Conservation (phyloP, 352 stramenopile genomes). For the Peronospora farinosa region DNA sequence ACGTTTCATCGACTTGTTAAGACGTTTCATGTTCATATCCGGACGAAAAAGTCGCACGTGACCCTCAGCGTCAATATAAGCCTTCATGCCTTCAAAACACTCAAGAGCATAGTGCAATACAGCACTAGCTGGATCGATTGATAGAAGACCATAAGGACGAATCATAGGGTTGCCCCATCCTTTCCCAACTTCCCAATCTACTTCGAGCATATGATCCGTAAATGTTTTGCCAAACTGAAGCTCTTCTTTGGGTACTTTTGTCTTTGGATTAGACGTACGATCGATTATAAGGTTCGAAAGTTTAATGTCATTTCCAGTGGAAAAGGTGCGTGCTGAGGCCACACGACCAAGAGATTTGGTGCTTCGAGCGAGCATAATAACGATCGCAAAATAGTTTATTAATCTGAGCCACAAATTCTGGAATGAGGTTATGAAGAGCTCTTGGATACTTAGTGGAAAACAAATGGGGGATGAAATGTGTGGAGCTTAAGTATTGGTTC, state of each 20-base stretch:
- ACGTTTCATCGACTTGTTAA: conserved; percentile 92
- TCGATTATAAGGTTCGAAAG: conserved; percentile 42
- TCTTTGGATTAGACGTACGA: conserved; percentile 37
- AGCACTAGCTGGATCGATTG: conserved; percentile 87
- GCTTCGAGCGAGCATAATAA: conserved; percentile 12
- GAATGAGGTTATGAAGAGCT: conserved; percentile 28
- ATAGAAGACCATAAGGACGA: conserved; percentile 87
- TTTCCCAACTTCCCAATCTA: conserved; percentile 83
- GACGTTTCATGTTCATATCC: conserved; percentile 94
- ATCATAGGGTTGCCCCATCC: conserved; percentile 89
- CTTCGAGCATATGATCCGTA: conserved; percentile 95
- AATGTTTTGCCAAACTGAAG: conserved; percentile 93
- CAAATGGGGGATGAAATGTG: no score
- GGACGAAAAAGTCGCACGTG: conserved; percentile 92
- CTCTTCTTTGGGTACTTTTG: conserved; percentile 77
- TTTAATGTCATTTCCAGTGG: conserved; percentile 25
- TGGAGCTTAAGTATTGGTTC: no score
- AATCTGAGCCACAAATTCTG: conserved; percentile 3
- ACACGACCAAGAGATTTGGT: conserved; percentile 16
- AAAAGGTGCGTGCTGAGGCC: conserved; percentile 20
- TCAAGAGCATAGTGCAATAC: conserved; percentile 93
- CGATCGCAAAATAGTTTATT: background rate
- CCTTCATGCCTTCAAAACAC: conserved; percentile 96
- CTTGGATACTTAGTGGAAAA: no score
- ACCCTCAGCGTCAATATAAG: conserved; percentile 82